Evolutionary conservation across 129 eudicot species (phyloP), one percentile per base, ranked within the genome.

Genomic region (Flaveria robusta): DNA sequence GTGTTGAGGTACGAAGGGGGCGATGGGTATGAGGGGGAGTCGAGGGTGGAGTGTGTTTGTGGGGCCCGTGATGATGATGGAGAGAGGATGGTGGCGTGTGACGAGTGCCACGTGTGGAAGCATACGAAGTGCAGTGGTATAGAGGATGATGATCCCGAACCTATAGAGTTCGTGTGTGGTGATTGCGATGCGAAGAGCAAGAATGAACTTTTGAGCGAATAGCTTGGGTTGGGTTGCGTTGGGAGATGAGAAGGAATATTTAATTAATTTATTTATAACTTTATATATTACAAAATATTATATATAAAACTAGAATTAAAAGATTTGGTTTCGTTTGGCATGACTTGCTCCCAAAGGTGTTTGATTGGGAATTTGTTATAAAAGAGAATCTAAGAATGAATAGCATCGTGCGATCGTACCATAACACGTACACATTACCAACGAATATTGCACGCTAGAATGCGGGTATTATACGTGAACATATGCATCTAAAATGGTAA

Each of bases 1-100:
- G 56, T 60, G 66, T 50, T 87, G 77, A 87, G 96, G 81, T 86
- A 88, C 27, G 96, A 88, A 71, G 90, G 90, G 70, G 96, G 91
- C 19, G 79, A 79, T 60, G 82, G 82, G 45, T 76, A 52, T 6
- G 84, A 79, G 26, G 62, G 67, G 34, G 79, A 56, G 56, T 66
- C 83, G 22, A 77, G 66, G 82, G 86, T 77, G 76, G 82, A 82
- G 71, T 82, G 82, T 77, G 79, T 14, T n/a, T 82, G 82, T 77
- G 92, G 96, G 66, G 82, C 90, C 26, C 82, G 23, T 39, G 78
- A 60, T 65, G 92, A 87, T 72, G 92, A 90, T 85, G 92, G 88
- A 29, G 96, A 86, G 70, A 83, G 90, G 43, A 86, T 87, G 88
- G 83, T 85, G 52, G 81, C 79, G 9, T 90, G 96, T 46, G 90